Base-by-base conservation (phyloP, 257 asterid genomes). In the Leptodermis oblonga region DNA sequence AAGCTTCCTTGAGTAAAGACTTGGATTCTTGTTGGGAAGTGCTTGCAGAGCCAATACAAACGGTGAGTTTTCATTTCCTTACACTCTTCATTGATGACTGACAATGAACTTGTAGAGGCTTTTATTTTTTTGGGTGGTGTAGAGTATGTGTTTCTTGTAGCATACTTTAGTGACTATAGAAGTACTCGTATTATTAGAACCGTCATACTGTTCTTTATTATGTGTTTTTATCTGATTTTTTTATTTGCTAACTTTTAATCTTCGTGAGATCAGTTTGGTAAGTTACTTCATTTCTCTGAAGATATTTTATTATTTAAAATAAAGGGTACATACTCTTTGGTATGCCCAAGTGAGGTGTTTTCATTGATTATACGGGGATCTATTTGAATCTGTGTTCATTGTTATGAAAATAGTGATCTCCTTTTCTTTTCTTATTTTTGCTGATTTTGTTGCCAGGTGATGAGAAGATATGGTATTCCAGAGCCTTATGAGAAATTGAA, bases 11-110 rank as follows among this genome's bases (percentile, higher is more conserved):
- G 78, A 33, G 13, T 43, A 86, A 81, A 54, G 97, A 90, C 83
- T 82, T 93, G 82, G 56, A 93, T 78, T 73, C 77, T 48, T 65
- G 87, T 3, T 93, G 98, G 98, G 98, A 90, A 78, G 96, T 93
- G 60, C 97, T 93, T 77, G 98, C 98, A 0, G 98, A 93, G 80
- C 96, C 98, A 54, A 90, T 90, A 75, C 98, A 93, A 86, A 93
- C 97, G 33, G 98, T 93, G 82, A 20, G 92, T 71, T 64, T 58
- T 25, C 33, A 8, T 45, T 33, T 61, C 20, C 25, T 3, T 30
- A 46, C 3, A 31, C 41, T 25, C 55, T 28, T 65, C 23, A 22
- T 1, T 41, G 18, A 22, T 41, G 17, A 28, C 23, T 17, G 65
- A 62, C 9, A 39, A 36, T 42, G 23, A 34, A 26, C 30, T 37